A percentile compares a stretch with the other conserved stretches of the same genome.
Conservation (phyloP, 1,139 yeast genomes). For the Pichia cactophila region DNA sequence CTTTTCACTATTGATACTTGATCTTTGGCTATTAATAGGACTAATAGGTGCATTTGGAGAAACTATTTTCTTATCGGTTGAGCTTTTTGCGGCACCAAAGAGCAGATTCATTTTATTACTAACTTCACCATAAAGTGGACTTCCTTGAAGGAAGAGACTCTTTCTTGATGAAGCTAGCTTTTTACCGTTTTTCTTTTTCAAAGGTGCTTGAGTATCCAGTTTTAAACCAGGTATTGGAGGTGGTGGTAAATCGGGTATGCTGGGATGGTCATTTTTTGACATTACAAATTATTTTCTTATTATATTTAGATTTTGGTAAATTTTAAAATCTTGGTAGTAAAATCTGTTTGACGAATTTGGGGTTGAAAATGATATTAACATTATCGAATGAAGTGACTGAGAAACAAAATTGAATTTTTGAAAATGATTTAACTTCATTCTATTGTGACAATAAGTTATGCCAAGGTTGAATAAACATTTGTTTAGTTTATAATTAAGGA, state of each 20-base stretch:
- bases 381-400: too few relatives aligned
- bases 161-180: conserved; percentile 7
- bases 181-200: conserved; percentile 1
- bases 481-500: too few relatives aligned
- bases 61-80: background rate
- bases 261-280: background rate
- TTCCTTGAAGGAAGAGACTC: conserved; percentile 4
- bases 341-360: background rate
- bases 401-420: too few relatives aligned
- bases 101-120: conserved; percentile 11
- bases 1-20: background rate
- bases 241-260: background rate
- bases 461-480: too few relatives aligned
- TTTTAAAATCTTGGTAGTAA: too few relatives aligned
- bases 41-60: background rate
- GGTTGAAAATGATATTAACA: background rate
- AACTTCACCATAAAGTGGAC: conserved; percentile 17
- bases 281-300: background rate
- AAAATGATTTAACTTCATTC: too few relatives aligned
- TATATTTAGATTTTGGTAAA: too few relatives aligned
- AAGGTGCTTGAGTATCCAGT: background rate
- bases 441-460: too few relatives aligned
- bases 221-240: background rate
- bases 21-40: background rate
- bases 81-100: conserved; percentile 7